phyloP scores from a whole-genome alignment of 163 green algal genomes.

The Trebouxiophyceae sp. region DNA sequence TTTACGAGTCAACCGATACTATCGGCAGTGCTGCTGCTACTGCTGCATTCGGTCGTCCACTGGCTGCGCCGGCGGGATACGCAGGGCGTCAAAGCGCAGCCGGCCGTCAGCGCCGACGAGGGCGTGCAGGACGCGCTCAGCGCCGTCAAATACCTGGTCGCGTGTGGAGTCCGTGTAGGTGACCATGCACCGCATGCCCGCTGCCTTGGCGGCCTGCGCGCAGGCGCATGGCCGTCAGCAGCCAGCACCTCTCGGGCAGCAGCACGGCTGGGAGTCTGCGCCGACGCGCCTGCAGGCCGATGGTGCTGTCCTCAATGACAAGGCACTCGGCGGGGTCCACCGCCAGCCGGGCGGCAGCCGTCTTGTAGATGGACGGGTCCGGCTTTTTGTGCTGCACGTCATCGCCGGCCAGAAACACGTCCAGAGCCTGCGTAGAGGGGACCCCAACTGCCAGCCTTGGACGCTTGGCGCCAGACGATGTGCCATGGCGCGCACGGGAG shows the following conservation, averaged over 20 bases:
- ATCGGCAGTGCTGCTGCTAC: no score
- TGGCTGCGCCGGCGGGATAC: neutral
- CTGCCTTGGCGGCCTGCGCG: slow-evolving; percentile 67
- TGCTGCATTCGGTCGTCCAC: no score
- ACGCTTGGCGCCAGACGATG: no score
- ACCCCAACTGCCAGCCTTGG: no score
- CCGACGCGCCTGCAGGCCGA: slow-evolving; percentile 59
- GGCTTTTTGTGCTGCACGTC: slow-evolving; percentile 72
- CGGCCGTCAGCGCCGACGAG: slow-evolving; percentile 7
- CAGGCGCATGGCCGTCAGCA: no score
- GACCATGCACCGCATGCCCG: slow-evolving; percentile 89
- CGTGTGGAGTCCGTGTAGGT: slow-evolving; percentile 74
- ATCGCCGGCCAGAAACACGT: slow-evolving; percentile 79
- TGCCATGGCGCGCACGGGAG: no score
- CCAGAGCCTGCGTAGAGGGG: slow-evolving; percentile 49
- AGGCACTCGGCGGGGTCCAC: slow-evolving; percentile 61
- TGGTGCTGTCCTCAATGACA: slow-evolving; percentile 75
- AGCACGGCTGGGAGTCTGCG: no score
- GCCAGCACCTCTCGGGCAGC: neutral
- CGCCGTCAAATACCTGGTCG: slow-evolving; percentile 55
- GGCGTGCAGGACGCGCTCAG: slow-evolving; percentile 39
- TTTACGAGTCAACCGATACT: no score
- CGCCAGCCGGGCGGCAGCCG: slow-evolving; percentile 63
- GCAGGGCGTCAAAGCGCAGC: slow-evolving; percentile 5
- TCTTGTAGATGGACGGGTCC: slow-evolving; percentile 82